Evolutionary conservation across 129 eudicot species (phyloP).

Genomic region (Arctium minus): DNA sequence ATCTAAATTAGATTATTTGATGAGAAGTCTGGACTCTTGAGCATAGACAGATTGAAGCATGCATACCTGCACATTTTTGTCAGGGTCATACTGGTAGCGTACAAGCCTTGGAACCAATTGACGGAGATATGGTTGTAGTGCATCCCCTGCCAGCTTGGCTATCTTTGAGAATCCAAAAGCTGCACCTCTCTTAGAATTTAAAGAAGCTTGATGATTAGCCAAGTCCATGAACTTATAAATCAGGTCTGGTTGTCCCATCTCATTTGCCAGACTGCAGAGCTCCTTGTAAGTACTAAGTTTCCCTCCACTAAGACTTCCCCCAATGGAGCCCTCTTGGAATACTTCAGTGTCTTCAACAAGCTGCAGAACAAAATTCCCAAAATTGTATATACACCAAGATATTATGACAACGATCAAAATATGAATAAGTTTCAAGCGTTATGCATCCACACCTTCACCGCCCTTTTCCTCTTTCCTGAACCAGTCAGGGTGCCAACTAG

Average conservation of each 20-base stretch:
- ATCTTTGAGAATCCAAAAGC: constrained; percentile 99
- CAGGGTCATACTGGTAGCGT: constrained; percentile 97
- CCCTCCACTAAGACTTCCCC: constrained; percentile 89
- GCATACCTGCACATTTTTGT: constrained; percentile 91
- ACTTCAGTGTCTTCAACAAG: constrained; percentile 96
- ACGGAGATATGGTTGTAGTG: constrained; percentile 72
- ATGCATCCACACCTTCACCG: constrained; percentile 60
- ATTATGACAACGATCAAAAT: background rate
- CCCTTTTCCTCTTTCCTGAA: constrained; percentile 96
- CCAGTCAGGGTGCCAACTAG: constrained; percentile 96
- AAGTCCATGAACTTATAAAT: constrained; percentile 96
- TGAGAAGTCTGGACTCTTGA: background rate
- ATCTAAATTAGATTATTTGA: background rate
- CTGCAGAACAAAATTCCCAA: constrained; percentile 34
- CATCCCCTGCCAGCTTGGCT: constrained; percentile 97
- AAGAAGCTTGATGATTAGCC: constrained; percentile 90
- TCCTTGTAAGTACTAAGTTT: constrained; percentile 95
- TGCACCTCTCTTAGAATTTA: constrained; percentile 96
- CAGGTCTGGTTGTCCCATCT: constrained; percentile 98
- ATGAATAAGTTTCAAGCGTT: background rate
- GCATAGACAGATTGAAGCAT: constrained; percentile 11
- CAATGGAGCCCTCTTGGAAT: constrained; percentile 84
- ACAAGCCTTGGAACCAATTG: constrained; percentile 83
- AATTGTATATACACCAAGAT: background rate
- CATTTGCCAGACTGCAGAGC: constrained; percentile 92